Base-by-base conservation (phyloP, 179 eudicot species). In the Silene vulgaris region DNA sequence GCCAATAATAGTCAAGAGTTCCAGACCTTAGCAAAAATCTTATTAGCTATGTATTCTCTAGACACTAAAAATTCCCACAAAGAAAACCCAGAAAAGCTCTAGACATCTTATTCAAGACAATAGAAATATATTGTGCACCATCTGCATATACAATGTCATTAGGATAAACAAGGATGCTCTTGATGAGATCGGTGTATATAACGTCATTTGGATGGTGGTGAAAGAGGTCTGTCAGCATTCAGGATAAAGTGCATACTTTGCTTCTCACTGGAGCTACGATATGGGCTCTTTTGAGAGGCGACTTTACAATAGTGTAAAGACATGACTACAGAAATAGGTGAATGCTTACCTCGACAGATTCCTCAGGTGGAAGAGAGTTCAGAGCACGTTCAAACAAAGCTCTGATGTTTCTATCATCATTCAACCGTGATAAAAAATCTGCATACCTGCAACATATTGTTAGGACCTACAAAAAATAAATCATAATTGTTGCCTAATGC, bases 341-440 rank as follows among this genome's bases (percentile, higher is more conserved):
- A 54, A 16, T 71, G 37, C 7, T 45, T 79, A 95, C 99, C 99
- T 95, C 99, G 35, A 89, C 86, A 63, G 99, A 92, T 76, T 87
- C 89, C 75, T 95, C 92, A 9, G 97, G 95, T 13, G 93, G 97
- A 50, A 95, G 97, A 21, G 93, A 84, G 82, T 91, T 95, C 77
- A 95, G 86, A 40, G 99, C 97, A 63, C 99, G 93, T 79, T 95
- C 99, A 86, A 95, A 95, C 77, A 95, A 87, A 65, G 97, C 99
- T 81, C 99, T 86, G 77, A 90, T 89, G 82, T 95, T 95, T 83
- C 96, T 86, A 76, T 95, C 99, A 83, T 95, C 99, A 86, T 92
- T 95, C 83, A 95, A 80, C 26, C 97, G 97, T 65, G 83, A 87
- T 89, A 95, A 83, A 82, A 95, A 92, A 85, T 95, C 99, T 84